Base-by-base conservation (phyloP, 352 stramenopile genomes). In the Phytophthora constricta region DNA sequence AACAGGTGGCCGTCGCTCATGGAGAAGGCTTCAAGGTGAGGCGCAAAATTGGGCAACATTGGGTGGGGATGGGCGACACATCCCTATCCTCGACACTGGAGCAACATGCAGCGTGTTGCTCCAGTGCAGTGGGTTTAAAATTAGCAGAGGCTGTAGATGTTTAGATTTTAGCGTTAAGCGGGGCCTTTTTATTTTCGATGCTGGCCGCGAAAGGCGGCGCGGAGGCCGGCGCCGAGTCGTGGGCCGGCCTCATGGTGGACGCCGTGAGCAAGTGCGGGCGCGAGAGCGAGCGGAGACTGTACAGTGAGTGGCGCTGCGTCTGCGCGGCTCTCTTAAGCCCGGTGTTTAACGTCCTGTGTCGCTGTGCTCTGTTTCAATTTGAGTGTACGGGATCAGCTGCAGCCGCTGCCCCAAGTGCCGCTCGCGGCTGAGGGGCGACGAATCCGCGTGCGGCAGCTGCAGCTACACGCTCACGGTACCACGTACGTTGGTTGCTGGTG, bases 351-450 rank as follows among this genome's bases (percentile, higher is more conserved):
- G 58, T 57, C 28, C 49, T 50, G 20, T 25, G 58, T 26, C 64
- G 47, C 27, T 19, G 41, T 8, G n/a, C 13, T 13, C 31, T 37
- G 31, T 11, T 37, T 11, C 7, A 37, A 11, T 7, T 64, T 46
- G 48, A 91, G 83, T 89, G 69, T 90, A 89, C 27, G 83, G 83
- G 16, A 86, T 91, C 58, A 90, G 71, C 64, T 70, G 58, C 22
- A 77, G 70, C 34, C 72, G 77, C 13, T 91, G 83, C 41, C 65
- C 62, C 43, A 68, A 71, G 41, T 91, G 83, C 55, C 75, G 78
- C 19, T 53, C 70, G 14, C 78, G 72, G 50, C 55, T 89, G 17
- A 78, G 67, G 41, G 43, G 49, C 14, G 73, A 67, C 25, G 77
- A 42, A 17, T 60, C 71, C 4, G 58, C 64, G 13, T 91, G 80